Base-by-base conservation (phyloP, 1,284 basidiomycete species). In the Apiotrichum veenhuisii region DNA sequence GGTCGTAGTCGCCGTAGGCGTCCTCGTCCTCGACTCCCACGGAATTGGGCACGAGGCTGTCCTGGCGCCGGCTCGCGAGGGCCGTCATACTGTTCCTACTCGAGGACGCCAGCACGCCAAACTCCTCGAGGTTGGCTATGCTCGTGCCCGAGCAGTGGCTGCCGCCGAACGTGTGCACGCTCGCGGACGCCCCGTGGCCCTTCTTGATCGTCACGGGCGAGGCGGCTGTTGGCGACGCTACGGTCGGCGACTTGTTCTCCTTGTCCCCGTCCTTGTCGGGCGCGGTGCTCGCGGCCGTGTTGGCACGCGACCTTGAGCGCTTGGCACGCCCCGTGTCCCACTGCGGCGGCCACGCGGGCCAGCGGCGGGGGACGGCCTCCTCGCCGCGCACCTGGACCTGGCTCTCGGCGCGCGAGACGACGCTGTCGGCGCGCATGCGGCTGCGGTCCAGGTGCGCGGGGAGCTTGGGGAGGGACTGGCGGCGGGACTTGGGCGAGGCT, bases 151-250 rank as follows among this genome's bases (percentile, higher is more conserved):
- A 26, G 42, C 23, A 17, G 42, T 48, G n/a, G 33, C 27, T 10
- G 10, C 46, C 46, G 27, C 52, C 52, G n/a, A 54, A 54, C 7
- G 52, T 54, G 45, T 54, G 36, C 37, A 54, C 52, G 45, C 52
- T 54, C 18, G 52, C 44, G 14, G 52, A 54, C 12, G 36, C 17
- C 17, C 37, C 25, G 37, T 54, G 52, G 12, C 42, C 23, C 42
- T 27, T 25, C 14, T 26, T 15, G 23, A 43, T n/a, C 14, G n/a
- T 12, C 30, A 12, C 30, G 30, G 5, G 30, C 30, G 30, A 26
- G 18, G 27, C 27, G 7, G 44, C 27, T 2, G 22, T n/a, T 7
- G 44, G 27, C 20, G 5, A 8, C 2, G 40, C 17, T 15, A 37
- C 36, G 36, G 40, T 41, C 30, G 30, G 7, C 12, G 7, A 12